A percentile compares a stretch with the other conserved stretches of the same genome.
These are phyloP conservation scores for Didymella sp. DNA, from an alignment of 2,329 filamentous ascomycete species.

Conservation along the genomic window DNA sequence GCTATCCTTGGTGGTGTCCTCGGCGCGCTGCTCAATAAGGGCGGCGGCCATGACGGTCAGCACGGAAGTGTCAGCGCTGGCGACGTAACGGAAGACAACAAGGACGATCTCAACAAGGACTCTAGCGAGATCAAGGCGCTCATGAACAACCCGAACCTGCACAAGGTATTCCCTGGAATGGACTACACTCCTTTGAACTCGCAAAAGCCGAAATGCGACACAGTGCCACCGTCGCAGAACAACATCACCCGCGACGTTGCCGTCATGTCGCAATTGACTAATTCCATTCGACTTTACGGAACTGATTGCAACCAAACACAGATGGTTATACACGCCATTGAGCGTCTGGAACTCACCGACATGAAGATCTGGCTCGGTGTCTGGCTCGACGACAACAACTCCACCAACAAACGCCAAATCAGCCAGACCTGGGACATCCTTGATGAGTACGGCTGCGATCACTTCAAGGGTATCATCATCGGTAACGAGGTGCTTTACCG, in stretches of 20 bases:
- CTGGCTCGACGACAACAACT: constrained; percentile 84
- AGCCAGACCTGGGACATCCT: constrained; percentile 84
- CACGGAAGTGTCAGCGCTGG: constrained; percentile 34
- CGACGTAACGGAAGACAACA: constrained; percentile 67
- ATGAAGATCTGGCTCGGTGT: constrained; percentile 95
- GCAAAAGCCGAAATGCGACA: constrained; percentile 84
- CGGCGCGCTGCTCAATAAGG: constrained; percentile 70
- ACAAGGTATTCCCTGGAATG: constrained; percentile 94
- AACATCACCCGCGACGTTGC: constrained; percentile 93
- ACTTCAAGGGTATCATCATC: constrained; percentile 68
- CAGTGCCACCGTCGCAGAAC: constrained; percentile 84
- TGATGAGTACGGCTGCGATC: constrained; percentile 61
- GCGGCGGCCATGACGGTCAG: constrained; percentile 36
- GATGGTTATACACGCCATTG: constrained; percentile 86
- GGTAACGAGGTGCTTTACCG: constrained; percentile 70
- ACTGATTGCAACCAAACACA: constrained; percentile 98
- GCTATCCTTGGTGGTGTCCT: constrained; percentile 77
- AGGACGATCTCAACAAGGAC: constrained; percentile 75
- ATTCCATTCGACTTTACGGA: constrained; percentile 86
- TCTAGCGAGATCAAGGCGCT: constrained; percentile 81
- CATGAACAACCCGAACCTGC: constrained; percentile 79
- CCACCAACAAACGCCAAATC: constrained; percentile 84
- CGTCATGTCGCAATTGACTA: constrained; percentile 87
- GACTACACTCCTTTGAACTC: constrained; percentile 93
- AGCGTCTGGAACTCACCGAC: constrained; percentile 72